Evolutionary conservation across 148 eudicot species (phyloP).

Genomic region (Amaranthus cruentus): DNA sequence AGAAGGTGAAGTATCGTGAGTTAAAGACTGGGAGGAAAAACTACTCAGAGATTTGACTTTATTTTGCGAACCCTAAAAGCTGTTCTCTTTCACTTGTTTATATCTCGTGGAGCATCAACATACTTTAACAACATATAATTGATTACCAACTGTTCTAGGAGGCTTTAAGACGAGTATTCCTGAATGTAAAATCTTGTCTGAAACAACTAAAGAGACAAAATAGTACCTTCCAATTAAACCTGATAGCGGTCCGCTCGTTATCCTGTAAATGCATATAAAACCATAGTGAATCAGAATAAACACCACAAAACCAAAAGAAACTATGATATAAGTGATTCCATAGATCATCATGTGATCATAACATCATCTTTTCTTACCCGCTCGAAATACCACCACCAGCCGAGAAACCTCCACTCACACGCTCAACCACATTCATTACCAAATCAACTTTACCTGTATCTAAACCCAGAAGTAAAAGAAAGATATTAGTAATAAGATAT

Average conservation of each 20-base stretch:
- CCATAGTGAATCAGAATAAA: slow-evolving; percentile 15
- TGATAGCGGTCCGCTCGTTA: slow-evolving; percentile 91
- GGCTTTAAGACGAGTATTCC: background rate
- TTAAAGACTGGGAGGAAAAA: too few relatives aligned
- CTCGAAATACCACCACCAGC: slow-evolving; percentile 99
- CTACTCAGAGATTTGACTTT: too few relatives aligned
- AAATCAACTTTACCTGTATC: slow-evolving; percentile 97
- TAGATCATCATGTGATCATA: background rate
- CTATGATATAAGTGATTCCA: background rate
- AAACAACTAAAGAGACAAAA: background rate
- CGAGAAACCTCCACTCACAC: slow-evolving; percentile 94
- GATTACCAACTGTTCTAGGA: background rate
- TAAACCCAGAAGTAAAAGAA: slow-evolving; percentile 23
- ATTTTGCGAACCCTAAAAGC: too few relatives aligned
- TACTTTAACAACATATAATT: too few relatives aligned
- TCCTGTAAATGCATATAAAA: slow-evolving; percentile 45
- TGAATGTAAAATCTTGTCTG: background rate
- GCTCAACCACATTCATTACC: slow-evolving; percentile 92
- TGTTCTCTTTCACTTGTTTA: too few relatives aligned
- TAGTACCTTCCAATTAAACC: slow-evolving; percentile 93
- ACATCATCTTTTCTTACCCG: slow-evolving; percentile 55
- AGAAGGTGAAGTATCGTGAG: too few relatives aligned
- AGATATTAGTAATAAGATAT: background rate
- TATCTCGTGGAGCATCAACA: too few relatives aligned
- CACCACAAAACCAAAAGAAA: slow-evolving; percentile 6